Evolutionary conservation across 2,329 filamentous ascomycete species (phyloP).

Genomic region (Fusarium sulawesiense): DNA sequence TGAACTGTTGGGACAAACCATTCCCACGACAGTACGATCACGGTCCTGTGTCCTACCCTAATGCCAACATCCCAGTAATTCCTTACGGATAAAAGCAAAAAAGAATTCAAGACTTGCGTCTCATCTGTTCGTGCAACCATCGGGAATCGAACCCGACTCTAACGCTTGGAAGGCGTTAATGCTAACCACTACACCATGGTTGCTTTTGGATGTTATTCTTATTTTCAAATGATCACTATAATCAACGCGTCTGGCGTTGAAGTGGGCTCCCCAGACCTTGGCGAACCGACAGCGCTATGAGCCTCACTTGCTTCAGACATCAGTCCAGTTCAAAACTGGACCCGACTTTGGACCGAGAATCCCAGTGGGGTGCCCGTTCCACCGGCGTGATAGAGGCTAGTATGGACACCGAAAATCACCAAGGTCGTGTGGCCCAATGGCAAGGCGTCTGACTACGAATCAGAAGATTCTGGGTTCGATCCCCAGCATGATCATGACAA

Average conservation of each 20-base stretch:
- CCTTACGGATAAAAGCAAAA: neutral
- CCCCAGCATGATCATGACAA: slow-evolving; percentile 37
- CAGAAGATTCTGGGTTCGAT: slow-evolving; percentile 47
- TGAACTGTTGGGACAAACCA: neutral
- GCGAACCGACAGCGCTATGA: neutral
- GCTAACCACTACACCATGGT: slow-evolving; percentile 30
- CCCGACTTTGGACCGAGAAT: neutral
- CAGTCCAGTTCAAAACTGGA: neutral
- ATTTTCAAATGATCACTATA: too few relatives aligned
- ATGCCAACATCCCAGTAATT: fast-evolving
- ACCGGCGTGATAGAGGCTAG: neutral
- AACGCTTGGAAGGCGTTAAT: slow-evolving; percentile 32
- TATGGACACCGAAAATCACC: neutral
- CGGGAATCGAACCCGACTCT: slow-evolving; percentile 28
- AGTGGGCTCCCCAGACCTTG: too few relatives aligned
- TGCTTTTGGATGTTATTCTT: neutral
- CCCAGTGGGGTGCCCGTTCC: neutral
- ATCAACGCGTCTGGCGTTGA: fast-evolving
- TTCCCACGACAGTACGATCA: too few relatives aligned
- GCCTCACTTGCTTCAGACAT: neutral
- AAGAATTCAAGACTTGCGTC: fast-evolving
- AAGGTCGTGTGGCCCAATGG: slow-evolving; percentile 40
- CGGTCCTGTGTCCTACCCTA: too few relatives aligned
- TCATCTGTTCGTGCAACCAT: neutral
- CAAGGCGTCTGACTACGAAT: slow-evolving; percentile 48